Evolutionary conservation across 2,329 filamentous ascomycete species (phyloP).

Genomic region (Aspergillus clavatus): DNA sequence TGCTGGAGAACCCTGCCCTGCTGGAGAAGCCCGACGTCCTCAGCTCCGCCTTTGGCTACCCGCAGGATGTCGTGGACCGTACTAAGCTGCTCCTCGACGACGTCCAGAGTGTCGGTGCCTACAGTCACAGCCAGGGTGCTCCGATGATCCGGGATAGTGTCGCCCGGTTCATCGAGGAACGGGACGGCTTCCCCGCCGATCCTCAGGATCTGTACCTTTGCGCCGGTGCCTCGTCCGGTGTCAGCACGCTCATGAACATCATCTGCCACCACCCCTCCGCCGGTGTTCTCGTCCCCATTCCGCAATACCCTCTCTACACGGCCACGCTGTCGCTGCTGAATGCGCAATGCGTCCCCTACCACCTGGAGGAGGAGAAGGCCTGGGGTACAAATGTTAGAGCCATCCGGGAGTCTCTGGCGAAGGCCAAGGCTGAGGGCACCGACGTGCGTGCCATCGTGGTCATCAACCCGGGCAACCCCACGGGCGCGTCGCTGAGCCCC

Average conservation of each 20-base stretch:
- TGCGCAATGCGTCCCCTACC: slow-evolving; percentile 85
- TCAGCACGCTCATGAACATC: slow-evolving; percentile 87
- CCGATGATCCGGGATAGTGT: slow-evolving; percentile 83
- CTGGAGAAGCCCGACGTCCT: slow-evolving; percentile 80
- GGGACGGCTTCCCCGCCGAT: slow-evolving; percentile 83
- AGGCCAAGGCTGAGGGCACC: slow-evolving; percentile 69
- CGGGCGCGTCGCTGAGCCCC: slow-evolving; percentile 75
- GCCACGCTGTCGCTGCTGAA: slow-evolving; percentile 83
- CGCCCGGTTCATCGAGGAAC: slow-evolving; percentile 85
- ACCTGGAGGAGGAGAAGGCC: slow-evolving; percentile 76
- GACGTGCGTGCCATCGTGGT: slow-evolving; percentile 92
- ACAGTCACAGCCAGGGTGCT: slow-evolving; percentile 88
- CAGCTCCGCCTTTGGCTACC: slow-evolving; percentile 71
- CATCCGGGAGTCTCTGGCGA: slow-evolving; percentile 67
- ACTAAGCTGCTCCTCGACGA: slow-evolving; percentile 75
- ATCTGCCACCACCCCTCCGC: slow-evolving; percentile 73
- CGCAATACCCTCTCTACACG: slow-evolving; percentile 96
- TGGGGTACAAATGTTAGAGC: slow-evolving; percentile 86
- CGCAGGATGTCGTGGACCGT: slow-evolving; percentile 80
- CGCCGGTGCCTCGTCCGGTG: slow-evolving; percentile 85
- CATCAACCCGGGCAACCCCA: slow-evolving; percentile 98
- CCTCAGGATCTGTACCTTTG: slow-evolving; percentile 83
- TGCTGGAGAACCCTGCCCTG: slow-evolving; percentile 83
- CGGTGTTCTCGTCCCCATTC: slow-evolving; percentile 89
- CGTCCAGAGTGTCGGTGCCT: slow-evolving; percentile 88